Conservation (phyloP, 805 yeast species). For the Spathaspora hagerdaliae region DNA sequence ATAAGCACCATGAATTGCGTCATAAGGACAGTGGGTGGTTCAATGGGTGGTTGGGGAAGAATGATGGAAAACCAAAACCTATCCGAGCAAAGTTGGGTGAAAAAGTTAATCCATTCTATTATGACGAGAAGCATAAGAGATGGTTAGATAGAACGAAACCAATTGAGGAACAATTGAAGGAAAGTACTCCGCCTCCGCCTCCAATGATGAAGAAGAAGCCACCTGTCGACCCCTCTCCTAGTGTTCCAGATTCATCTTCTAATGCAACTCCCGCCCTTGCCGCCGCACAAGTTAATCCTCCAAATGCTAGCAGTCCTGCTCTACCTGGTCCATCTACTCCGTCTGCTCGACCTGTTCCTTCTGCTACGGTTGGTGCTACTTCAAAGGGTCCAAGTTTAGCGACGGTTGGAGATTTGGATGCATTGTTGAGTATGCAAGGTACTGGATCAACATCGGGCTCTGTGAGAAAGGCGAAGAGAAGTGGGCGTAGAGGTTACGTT, state of each 20-base stretch:
- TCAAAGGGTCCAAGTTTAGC: slow-evolving; percentile 24
- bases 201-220: slow-evolving; percentile 26
- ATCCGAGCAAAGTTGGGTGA: slow-evolving; percentile 85
- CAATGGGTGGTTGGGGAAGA: slow-evolving; percentile 36
- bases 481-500: slow-evolving; percentile 31
- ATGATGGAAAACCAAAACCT: slow-evolving; percentile 67
- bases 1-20: background rate
- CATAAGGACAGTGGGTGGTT: slow-evolving; percentile 48
- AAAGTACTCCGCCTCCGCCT: slow-evolving; percentile 69
- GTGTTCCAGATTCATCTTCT: slow-evolving; percentile 3
- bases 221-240: background rate
- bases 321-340: slow-evolving; percentile 6
- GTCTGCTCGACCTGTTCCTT: slow-evolving; percentile 9
- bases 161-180: slow-evolving; percentile 56
- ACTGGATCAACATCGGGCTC: slow-evolving; percentile 14
- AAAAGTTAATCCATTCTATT: slow-evolving; percentile 58
- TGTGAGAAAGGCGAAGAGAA: slow-evolving; percentile 23
- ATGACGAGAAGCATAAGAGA: slow-evolving; percentile 77
- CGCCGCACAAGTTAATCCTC: slow-evolving; percentile 5
- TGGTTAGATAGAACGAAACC: slow-evolving; percentile 78
- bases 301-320: slow-evolving; percentile 8
- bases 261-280: slow-evolving; percentile 13
- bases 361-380: slow-evolving; percentile 1
- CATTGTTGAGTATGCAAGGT: slow-evolving; percentile 30
- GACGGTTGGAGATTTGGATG: slow-evolving; percentile 36